Base-by-base conservation (phyloP, 768 basidiomycete species). In the Leccinellum luteum region DNA sequence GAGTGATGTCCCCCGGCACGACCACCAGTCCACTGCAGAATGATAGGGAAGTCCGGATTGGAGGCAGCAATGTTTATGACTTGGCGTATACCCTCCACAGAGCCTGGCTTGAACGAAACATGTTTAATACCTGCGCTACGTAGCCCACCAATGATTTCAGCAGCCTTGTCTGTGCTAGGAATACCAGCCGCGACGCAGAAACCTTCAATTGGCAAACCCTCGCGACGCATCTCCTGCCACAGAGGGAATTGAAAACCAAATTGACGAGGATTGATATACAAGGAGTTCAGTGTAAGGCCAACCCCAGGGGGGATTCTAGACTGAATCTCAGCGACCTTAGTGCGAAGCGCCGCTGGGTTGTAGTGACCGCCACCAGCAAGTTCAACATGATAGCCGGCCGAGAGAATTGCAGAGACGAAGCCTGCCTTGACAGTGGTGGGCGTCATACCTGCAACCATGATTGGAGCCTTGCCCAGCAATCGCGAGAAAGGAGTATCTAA, bases 391-490 rank as follows among this genome's bases (percentile, higher is more conserved):
- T 89, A 98, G 1, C 96, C 96, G 27, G 97, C 95, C 60, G 88
- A 83, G 64, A 97, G 85, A 48, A 96, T 83, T 8, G 97, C 95
- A 58, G 88, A 87, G 66, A 98, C 95, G 72, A 98, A 96, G 17
- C 94, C 94, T 31, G 89, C 89, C 71, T 95, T 89, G 62, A 99
- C 97, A 31, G 97, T 99, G 1, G 89, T 89, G 0, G 97, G 97
- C 0, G 97, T 99, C 97, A 99, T 98, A 58, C 97, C 97, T 50
- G 95, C 96, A 38, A 99, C 94, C 97, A 98, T 98, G 74, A 99
- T 89, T 32, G 97, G 97, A 3, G 97, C 87, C 76, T 98, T 99
- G 65, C 94, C 93, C 44, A 99, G 75, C 45, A 99, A 83, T 58
- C 97, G 91, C 51, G 96, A 96, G 82, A 98, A 96, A 4, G 94